Conservation (phyloP, 805 yeast species). For the Pichia thaimueangensis region DNA sequence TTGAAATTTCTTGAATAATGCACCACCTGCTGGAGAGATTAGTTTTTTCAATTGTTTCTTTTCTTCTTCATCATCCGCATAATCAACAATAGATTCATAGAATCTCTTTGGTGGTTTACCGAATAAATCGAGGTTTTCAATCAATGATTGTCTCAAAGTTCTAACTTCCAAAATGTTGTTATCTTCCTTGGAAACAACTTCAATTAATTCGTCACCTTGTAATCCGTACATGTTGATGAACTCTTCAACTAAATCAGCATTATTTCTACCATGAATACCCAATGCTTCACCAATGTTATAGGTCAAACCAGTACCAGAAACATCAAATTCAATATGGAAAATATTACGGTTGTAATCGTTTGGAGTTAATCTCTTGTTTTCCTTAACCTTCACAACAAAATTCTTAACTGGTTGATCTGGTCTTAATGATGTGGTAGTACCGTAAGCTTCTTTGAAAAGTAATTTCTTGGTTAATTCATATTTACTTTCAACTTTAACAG, state of each 20-base stretch:
- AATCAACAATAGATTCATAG: conserved; percentile 74
- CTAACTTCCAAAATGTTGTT: conserved; percentile 55
- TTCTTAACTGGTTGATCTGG: conserved; percentile 86
- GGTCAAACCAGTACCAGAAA: conserved; percentile 81
- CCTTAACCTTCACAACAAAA: conserved; percentile 83
- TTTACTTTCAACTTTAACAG: conserved; percentile 30
- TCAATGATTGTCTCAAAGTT: conserved; percentile 74
- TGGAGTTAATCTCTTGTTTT: conserved; percentile 89
- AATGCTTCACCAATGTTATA: conserved; percentile 96
- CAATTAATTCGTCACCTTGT: conserved; percentile 59
- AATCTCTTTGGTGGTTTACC: conserved; percentile 96
- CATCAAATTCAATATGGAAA: conserved; percentile 93
- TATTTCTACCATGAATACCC: conserved; percentile 90
- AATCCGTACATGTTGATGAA: conserved; percentile 71
- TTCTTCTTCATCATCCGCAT: conserved; percentile 64
- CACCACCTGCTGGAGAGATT: conserved; percentile 77
- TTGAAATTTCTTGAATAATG: conserved; percentile 72
- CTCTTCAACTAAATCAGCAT: conserved; percentile 51
- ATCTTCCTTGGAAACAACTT: conserved; percentile 65
- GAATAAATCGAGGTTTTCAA: conserved; percentile 77
- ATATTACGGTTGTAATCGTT: conserved; percentile 84
- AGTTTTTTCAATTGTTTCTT: conserved; percentile 54
- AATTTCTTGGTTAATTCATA: conserved; percentile 60
- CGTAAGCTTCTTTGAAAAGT: conserved; percentile 77
- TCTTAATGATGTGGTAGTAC: conserved; percentile 53